Evolutionary conservation across 768 basidiomycete genomes (phyloP).

Genomic region (Lactarius psammicola): DNA sequence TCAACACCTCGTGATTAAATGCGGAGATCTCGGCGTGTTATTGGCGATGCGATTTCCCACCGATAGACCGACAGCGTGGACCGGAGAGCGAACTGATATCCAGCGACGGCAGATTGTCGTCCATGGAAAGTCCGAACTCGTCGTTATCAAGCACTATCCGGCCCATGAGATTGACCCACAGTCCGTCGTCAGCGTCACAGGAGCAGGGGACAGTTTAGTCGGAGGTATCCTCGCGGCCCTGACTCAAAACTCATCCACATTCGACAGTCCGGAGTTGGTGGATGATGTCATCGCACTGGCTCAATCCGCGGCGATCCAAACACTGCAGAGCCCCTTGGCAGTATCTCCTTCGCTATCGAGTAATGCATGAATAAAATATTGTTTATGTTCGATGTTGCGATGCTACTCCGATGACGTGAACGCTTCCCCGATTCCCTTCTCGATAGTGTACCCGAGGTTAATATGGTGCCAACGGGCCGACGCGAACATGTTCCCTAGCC

Average conservation of each 20-base stretch:
- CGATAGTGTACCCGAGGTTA: not conserved
- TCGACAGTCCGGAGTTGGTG: conserved; percentile 48
- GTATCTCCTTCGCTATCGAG: conserved; percentile 63
- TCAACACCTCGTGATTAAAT: conserved; percentile 81
- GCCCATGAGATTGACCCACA: conserved; percentile 42
- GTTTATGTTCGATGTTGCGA: conserved; percentile 1
- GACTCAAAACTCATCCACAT: conserved; percentile 41
- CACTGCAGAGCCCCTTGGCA: conserved; percentile 55
- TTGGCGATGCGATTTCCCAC: conserved; percentile 56
- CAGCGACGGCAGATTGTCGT: conserved; percentile 51
- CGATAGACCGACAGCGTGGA: conserved; percentile 50
- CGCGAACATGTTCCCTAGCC: conserved; percentile 55
- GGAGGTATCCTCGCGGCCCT: conserved; percentile 76
- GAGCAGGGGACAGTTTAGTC: conserved; percentile 89
- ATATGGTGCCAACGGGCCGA: conserved; percentile 49
- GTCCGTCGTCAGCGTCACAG: conserved; percentile 70
- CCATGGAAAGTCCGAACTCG: conserved; percentile 44
- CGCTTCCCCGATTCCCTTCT: not conserved
- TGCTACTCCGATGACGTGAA: not conserved
- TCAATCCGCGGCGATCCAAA: conserved; percentile 63
- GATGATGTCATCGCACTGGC: conserved; percentile 49
- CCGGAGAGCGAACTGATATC: conserved; percentile 46
- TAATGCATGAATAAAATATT: conserved; percentile 21
- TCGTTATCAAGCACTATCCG: conserved; percentile 75
- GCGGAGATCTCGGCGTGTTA: conserved; percentile 67